Base-by-base conservation (phyloP, 208 protist species). In the Crithidia bombi region DNA sequence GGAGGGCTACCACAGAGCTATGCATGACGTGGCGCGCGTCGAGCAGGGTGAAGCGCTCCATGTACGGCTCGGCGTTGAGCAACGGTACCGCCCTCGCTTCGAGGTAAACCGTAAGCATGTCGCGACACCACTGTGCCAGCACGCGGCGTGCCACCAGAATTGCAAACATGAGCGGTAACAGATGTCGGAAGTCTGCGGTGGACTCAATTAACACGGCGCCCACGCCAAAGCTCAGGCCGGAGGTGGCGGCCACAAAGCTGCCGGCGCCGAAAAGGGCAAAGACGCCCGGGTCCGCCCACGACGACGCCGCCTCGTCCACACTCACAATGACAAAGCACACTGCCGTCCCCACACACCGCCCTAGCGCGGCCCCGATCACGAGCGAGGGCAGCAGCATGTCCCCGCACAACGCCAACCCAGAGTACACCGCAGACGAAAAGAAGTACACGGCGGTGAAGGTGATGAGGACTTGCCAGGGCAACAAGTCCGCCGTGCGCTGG, bases 241-340 rank as follows among this genome's bases (percentile, higher is more conserved):
- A 78, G 21, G 69, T 79, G 23, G 75, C 80, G 43, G 77, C 75
- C 36, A 89, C 28, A 47, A 89, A 89, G 67, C 83, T 80, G 25
- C 79, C 83, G n/a, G 83, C 83, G 21, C 83, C 83, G 59, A 89
- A 77, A 47, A 89, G 75, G 9, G 83, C 83, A 62, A 83, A 89
- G 23, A 78, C 73, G 7, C 80, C 80, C 7, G 79, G 79, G 67
- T 89, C 83, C 6, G 77, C 76, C 83, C 83, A 89, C n/a, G 71
- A 55, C 4, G 73, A 23, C 3, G 71, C 64, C 2, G 49, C 6
- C 7, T 4, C 7, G 33, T 10, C 38, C 12, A 30, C 14, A 3
- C 7, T 10, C 7, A 38, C 49, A 0, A 67, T 71, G 1, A 54
- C 32, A 11, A 54, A 19, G 44, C 71, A 62, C 17, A 83, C 75